Evolutionary conservation across 2,329 filamentous ascomycete genomes (phyloP).

Genomic region (Trichoderma asperellum): DNA sequence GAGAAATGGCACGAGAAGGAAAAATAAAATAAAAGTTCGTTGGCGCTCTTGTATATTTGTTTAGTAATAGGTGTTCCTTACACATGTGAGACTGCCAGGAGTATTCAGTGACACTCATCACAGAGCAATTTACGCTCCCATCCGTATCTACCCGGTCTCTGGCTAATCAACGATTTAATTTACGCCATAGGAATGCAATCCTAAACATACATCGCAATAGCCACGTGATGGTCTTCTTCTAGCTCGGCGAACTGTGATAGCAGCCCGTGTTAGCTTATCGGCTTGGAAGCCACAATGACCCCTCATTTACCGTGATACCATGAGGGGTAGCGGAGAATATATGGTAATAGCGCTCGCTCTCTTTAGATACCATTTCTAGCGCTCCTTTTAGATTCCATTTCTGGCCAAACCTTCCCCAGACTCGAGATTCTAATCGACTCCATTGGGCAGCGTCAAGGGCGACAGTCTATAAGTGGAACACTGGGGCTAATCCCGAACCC

Average conservation of each 20-base stretch:
- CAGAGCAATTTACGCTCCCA: not conserved
- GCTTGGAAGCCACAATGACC: not conserved
- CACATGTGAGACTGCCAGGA: not conserved
- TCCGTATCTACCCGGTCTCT: constrained; percentile 12
- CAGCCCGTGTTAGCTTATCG: constrained; percentile 13
- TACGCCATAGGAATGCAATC: not conserved
- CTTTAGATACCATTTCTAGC: constrained; percentile 15
- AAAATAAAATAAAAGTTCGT: not conserved
- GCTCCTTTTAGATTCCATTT: constrained; percentile 12
- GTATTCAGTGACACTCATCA: not conserved
- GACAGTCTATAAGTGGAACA: not conserved
- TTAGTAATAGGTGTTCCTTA: not conserved
- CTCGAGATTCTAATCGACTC: not conserved
- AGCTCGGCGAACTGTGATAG: not conserved
- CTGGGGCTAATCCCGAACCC: not conserved
- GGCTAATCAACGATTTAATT: not conserved
- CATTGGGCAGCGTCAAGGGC: not conserved
- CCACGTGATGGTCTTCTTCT: constrained; percentile 6
- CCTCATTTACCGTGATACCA: constrained; percentile 10
- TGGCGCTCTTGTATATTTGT: not conserved
- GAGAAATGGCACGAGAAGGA: not conserved
- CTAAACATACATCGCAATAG: not conserved
- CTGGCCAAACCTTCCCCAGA: constrained; percentile 18
- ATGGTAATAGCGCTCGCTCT: constrained; percentile 19
- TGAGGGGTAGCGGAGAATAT: constrained; percentile 25